Percentiles rank a stretch among this genome's conserved stretches.
Conservation (phyloP, 352 stramenopile genomes). For the Phytophthora nicotianae region DNA sequence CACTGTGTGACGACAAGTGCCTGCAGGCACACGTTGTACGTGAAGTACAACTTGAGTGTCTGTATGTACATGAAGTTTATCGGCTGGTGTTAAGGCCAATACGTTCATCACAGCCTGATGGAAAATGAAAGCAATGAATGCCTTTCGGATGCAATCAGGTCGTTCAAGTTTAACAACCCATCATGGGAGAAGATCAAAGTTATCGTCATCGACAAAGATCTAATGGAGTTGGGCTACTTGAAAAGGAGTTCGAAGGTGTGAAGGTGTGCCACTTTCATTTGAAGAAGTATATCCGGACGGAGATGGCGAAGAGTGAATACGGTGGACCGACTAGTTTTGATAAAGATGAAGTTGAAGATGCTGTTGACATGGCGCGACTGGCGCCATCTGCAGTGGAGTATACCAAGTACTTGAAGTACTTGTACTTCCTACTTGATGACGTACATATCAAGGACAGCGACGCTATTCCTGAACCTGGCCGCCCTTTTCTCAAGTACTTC, state of each 20-base stretch:
- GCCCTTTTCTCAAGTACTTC: constrained; percentile 4
- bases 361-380: not conserved
- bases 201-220: constrained; percentile 2
- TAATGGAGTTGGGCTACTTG: not conserved
- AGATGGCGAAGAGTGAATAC: not conserved
- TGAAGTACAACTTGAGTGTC: not conserved
- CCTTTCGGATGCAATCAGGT: not conserved
- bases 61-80: not conserved
- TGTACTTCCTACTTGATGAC: not conserved
- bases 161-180: constrained; percentile 4
- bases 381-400: not conserved
- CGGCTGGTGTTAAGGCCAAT: not conserved
- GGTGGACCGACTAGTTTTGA: not conserved
- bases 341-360: constrained; percentile 3
- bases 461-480: not conserved
- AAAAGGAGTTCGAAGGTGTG: not conserved
- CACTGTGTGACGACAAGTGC: not conserved
- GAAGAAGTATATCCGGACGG: constrained; percentile 5
- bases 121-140: constrained; percentile 3
- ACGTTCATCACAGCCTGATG: constrained; percentile 3
- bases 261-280: constrained; percentile 6
- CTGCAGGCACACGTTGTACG: no score
- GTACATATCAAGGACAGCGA: not conserved
- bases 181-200: not conserved
- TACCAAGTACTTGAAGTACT: constrained; percentile 8